A percentile compares a stretch with the other conserved stretches of the same genome.
Conservation (phyloP, 2,329 filamentous ascomycete species). For the Colletotrichum nymphaeae region DNA sequence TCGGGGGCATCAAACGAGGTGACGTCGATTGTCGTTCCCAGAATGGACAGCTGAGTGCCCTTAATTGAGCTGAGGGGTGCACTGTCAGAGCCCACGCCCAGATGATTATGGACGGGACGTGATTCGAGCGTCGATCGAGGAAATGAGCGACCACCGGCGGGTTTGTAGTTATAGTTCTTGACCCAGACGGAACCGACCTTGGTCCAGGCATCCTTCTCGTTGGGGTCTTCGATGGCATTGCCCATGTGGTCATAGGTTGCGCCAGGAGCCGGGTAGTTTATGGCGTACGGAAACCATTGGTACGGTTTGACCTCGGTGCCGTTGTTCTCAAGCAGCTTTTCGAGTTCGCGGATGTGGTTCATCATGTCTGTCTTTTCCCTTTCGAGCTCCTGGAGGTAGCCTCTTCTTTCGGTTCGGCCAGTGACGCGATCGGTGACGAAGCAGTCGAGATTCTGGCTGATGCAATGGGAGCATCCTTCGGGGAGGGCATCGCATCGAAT, state of each 20-base stretch:
- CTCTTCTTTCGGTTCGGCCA: conserved; percentile 81
- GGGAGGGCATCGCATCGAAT: conserved; percentile 87
- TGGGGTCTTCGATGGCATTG: conserved; percentile 38
- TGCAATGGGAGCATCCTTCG: conserved; percentile 85
- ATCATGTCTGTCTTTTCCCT: conserved; percentile 76
- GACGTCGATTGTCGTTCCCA: conserved; percentile 84
- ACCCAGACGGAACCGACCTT: conserved; percentile 48
- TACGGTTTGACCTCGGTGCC: conserved; percentile 71
- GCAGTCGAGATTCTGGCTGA: conserved; percentile 80
- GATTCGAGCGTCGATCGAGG: conserved; percentile 51
- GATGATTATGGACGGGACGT: conserved; percentile 69
- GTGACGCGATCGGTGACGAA: conserved; percentile 89
- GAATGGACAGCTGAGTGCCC: conserved; percentile 80
- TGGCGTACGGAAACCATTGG: conserved; percentile 39
- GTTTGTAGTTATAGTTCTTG: conserved; percentile 44
- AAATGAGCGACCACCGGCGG: conserved; percentile 40
- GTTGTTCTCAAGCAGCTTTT: conserved; percentile 70
- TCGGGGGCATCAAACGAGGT: conserved; percentile 77
- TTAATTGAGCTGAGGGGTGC: conserved; percentile 78
- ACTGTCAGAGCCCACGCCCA: conserved; percentile 73
- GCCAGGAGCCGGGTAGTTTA: conserved; percentile 38
- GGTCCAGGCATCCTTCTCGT: conserved; percentile 45
- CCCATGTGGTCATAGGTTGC: conserved; percentile 41
- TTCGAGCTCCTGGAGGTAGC: conserved; percentile 83
- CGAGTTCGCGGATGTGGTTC: conserved; percentile 74